Conservation (phyloP, 2,329 filamentous ascomycete genomes). For the Aspergillus amoenus region DNA sequence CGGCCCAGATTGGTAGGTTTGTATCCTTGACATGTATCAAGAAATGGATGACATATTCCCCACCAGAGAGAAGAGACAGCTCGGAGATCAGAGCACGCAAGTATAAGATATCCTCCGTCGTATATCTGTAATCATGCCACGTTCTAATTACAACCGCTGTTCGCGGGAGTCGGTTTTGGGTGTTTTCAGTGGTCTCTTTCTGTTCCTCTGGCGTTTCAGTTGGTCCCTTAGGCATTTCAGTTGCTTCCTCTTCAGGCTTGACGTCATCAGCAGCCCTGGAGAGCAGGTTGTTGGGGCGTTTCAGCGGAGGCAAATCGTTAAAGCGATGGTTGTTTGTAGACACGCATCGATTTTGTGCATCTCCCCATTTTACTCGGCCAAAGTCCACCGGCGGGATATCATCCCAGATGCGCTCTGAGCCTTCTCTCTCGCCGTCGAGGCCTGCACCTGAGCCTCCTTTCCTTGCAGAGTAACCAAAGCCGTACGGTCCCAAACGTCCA, state of each 20-base stretch:
- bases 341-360: constrained; percentile 72
- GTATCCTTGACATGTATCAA: constrained; percentile 81
- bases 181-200: constrained; percentile 22
- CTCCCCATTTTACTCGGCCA: constrained; percentile 73
- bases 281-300: constrained; percentile 23
- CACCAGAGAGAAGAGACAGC: constrained; percentile 72
- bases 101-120: constrained; percentile 73
- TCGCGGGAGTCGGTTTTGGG: constrained; percentile 46
- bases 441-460: constrained; percentile 82
- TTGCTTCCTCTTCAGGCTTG: constrained; percentile 9
- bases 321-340: constrained; percentile 71
- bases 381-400: constrained; percentile 73
- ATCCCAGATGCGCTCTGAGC: constrained; percentile 76
- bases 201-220: constrained; percentile 12
- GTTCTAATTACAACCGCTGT: constrained; percentile 78
- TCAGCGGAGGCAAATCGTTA: constrained; percentile 39
- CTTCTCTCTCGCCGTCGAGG: constrained; percentile 78
- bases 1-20: constrained; percentile 76
- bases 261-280: constrained; percentile 33
- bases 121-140: constrained; percentile 77
- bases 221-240: constrained; percentile 13
- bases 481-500: constrained; percentile 84
- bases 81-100: constrained; percentile 80
- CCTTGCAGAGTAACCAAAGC: constrained; percentile 77
- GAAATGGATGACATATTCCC: constrained; percentile 80